phyloP scores from a whole-genome alignment of 2,329 filamentous ascomycete species.

The Botrytis fabae region DNA sequence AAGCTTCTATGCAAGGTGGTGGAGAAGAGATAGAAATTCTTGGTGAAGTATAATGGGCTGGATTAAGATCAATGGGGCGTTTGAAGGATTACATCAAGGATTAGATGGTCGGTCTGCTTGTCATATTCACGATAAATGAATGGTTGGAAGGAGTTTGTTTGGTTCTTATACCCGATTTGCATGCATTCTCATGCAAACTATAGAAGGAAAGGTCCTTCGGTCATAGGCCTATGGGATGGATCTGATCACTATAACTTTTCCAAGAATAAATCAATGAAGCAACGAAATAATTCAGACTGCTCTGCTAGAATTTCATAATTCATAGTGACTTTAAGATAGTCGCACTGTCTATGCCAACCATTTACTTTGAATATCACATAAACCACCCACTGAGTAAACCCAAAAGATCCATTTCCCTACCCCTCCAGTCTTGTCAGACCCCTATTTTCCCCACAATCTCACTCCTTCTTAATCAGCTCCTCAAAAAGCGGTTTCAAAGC shows the following conservation, averaged over 20 bases:
- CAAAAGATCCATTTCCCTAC: neutral
- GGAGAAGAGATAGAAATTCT: slow-evolving; percentile 39
- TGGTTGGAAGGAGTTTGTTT: slow-evolving; percentile 4
- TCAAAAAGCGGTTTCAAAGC: slow-evolving; percentile 71
- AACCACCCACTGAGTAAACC: neutral
- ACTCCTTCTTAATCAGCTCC: slow-evolving; percentile 64
- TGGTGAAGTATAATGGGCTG: slow-evolving; percentile 23
- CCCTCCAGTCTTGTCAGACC: neutral
- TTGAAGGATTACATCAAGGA: neutral
- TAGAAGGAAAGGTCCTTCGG: neutral
- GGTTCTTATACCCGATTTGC: slow-evolving; percentile 18
- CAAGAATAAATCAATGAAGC: neutral
- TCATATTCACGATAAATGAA: neutral
- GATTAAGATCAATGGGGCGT: slow-evolving; percentile 5
- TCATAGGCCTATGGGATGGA: neutral
- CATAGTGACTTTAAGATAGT: neutral
- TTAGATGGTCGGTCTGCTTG: neutral
- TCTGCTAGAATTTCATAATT: neutral
- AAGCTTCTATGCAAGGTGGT: slow-evolving; percentile 32
- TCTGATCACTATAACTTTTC: neutral
- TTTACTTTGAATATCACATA: neutral
- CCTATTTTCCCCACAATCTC: neutral
- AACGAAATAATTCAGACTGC: neutral
- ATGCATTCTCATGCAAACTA: neutral
- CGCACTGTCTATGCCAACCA: neutral